phyloP scores from a whole-genome alignment of 352 stramenopile species.

The Phytophthora hybrid region DNA sequence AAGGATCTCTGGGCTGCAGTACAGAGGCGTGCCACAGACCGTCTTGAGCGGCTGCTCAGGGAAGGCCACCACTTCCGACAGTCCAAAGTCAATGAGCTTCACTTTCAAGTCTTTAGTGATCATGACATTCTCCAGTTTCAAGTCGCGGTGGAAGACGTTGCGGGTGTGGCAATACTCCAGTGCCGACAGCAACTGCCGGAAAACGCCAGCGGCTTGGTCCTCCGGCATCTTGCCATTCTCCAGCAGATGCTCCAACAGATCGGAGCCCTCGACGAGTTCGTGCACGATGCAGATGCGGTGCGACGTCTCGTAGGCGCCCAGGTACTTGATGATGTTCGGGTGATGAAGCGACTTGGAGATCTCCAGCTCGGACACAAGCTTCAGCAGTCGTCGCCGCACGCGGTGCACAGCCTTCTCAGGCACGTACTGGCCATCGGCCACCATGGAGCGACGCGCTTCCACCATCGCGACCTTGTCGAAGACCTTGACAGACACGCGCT shows the following conservation, averaged over 20 bases:
- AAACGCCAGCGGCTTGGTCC: constrained; percentile 57
- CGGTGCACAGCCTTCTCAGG: constrained; percentile 78
- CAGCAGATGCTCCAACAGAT: constrained; percentile 80
- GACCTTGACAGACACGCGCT: constrained; percentile 78
- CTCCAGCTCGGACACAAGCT: constrained; percentile 87
- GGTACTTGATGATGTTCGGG: constrained; percentile 82
- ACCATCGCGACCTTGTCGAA: constrained; percentile 89
- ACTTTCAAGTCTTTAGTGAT: constrained; percentile 92
- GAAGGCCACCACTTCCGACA: constrained; percentile 88
- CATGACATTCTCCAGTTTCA: constrained; percentile 97
- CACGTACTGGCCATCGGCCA: constrained; percentile 62
- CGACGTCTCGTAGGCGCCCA: constrained; percentile 80
- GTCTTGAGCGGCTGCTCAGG: constrained; percentile 74
- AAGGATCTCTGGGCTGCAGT: constrained; percentile 84
- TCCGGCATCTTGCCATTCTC: constrained; percentile 79
- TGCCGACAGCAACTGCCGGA: constrained; percentile 91
- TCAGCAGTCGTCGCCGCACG: constrained; percentile 73
- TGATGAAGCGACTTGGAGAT: constrained; percentile 77
- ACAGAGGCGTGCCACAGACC: constrained; percentile 83
- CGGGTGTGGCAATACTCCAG: constrained; percentile 93
- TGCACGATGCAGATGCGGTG: constrained; percentile 85
- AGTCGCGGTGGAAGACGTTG: constrained; percentile 94
- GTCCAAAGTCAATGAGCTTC: constrained; percentile 97
- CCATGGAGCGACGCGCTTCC: constrained; percentile 80
- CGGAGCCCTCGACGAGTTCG: constrained; percentile 76